Evolutionary conservation across 148 eudicot genomes (phyloP).

Genomic region (Nyssa sinensis): DNA sequence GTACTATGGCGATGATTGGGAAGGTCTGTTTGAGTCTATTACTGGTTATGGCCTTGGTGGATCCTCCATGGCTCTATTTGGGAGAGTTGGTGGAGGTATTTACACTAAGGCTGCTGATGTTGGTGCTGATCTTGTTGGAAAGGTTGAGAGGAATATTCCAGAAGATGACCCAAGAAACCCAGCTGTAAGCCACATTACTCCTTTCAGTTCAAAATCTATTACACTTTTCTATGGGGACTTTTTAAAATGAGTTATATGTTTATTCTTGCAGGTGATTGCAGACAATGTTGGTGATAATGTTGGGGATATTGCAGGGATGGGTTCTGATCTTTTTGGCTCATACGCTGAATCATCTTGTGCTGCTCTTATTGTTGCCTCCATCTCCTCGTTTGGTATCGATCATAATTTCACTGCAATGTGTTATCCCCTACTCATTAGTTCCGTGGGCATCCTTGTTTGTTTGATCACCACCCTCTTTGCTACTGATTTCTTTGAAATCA

Average conservation of each 20-base stretch:
- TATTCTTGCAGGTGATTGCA: constrained; percentile 67
- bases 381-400: constrained; percentile 60
- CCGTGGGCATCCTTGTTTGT: constrained; percentile 61
- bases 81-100: constrained; percentile 89
- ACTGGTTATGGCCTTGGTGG: constrained; percentile 96
- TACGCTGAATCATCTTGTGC: constrained; percentile 68
- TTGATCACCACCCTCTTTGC: constrained; percentile 76
- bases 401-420: constrained; percentile 63
- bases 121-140: constrained; percentile 93
- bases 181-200: constrained; percentile 49
- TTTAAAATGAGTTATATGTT: background rate
- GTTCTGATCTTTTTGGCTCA: constrained; percentile 73
- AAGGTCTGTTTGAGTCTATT: constrained; percentile 70
- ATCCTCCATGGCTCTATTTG: constrained; percentile 86
- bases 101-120: constrained; percentile 95
- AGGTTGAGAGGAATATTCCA: constrained; percentile 83
- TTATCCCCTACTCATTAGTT: constrained; percentile 59
- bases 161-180: constrained; percentile 90
- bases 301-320: constrained; percentile 86
- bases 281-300: constrained; percentile 79
- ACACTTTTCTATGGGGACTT: background rate
- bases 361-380: constrained; percentile 68
- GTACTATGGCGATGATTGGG: constrained; percentile 71
- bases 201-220: background rate
- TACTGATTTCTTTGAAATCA: constrained; percentile 74